Evolutionary conservation across 2,329 filamentous ascomycete species (phyloP), one percentile per base, ranked within the genome.

Genomic region (Dactylonectria macrodidyma): DNA sequence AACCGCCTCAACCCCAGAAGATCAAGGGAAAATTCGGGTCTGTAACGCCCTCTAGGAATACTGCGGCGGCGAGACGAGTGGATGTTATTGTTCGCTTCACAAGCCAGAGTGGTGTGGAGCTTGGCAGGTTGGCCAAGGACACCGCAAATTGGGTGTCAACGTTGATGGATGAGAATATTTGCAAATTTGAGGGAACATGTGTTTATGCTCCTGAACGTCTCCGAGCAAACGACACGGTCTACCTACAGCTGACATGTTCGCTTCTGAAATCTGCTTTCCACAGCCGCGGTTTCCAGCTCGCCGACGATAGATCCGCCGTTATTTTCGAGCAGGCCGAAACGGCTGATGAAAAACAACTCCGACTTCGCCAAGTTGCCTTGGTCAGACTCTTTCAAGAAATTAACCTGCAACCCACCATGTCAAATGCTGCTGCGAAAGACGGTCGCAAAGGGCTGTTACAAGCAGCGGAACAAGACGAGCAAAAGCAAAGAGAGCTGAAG

Each of bases 11-110:
- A 70, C 74, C 79, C 63, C 75, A 83, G 73, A 84, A 86, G 81
- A 78, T 78, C 1, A 86, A 82, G 63, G 74, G 81, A 6, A 86
- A 85, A 64, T 71, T 81, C 3, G 83, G 82, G 0, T 71, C 78
- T 1, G 75, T 79, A 0, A 77, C 78, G 0, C 76, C 80, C 2
- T 75, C 75, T 1, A 81, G 82, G 38, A 84, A 81, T 58, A 83
- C 85, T 11, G 84, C 87, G n/a, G 83, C 87, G 0, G 88, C 90
- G 44, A 90, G 90, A 74, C 90, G 93, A 55, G 88, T 91, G 22
- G 96, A 99, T 82, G 90, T 97, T 6, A 88, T 99, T 67, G 97
- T 98, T 30, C 91, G 96, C 1, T 98, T 99, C 77, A 97, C 93
- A 0, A 97, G 94, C 75, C 80, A 86, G 10, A 87, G 84, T 59